Conservation (phyloP, 1,284 basidiomycete species). For the Tilletia setariae region DNA sequence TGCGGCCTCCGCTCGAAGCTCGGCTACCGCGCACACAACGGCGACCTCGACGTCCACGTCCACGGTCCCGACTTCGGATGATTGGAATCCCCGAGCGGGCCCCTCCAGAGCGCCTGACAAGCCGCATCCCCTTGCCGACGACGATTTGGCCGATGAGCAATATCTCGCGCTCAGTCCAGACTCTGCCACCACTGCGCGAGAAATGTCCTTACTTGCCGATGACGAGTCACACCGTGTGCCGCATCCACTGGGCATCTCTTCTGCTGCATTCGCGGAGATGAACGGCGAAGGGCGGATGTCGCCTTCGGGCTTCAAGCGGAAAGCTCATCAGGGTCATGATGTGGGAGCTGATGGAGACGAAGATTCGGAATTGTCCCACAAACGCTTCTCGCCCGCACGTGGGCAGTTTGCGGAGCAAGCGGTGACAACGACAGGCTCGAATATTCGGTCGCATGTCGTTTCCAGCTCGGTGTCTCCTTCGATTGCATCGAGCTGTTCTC, state of each 20-base stretch:
- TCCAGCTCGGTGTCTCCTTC: not conserved
- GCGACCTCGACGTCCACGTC: not conserved
- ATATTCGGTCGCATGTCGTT: not conserved
- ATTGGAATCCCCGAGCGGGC: not conserved
- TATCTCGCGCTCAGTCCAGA: constrained; percentile 13
- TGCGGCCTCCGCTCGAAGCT: constrained; percentile 2
- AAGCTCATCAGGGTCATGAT: constrained; percentile 11
- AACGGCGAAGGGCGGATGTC: not conserved
- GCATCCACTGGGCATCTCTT: not conserved
- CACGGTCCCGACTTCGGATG: constrained; percentile 7
- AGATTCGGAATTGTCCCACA: constrained; percentile 12
- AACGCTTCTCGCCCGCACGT: constrained; percentile 6
- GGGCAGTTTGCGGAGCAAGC: constrained; percentile 9
- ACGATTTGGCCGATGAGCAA: constrained; percentile 1
- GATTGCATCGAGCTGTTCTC: not conserved
- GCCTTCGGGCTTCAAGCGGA: not conserved
- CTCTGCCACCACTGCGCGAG: constrained; percentile 2
- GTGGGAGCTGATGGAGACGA: constrained; percentile 10
- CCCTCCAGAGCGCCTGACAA: no score
- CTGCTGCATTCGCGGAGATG: not conserved
- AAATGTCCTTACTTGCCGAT: not conserved
- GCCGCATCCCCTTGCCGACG: no score
- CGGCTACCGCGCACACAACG: not conserved
- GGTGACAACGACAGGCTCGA: not conserved
- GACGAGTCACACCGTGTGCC: not conserved